Evolutionary conservation across 2,329 filamentous ascomycete genomes (phyloP), one percentile per base, ranked within the genome.

Genomic region (Orbilia quercus): DNA sequence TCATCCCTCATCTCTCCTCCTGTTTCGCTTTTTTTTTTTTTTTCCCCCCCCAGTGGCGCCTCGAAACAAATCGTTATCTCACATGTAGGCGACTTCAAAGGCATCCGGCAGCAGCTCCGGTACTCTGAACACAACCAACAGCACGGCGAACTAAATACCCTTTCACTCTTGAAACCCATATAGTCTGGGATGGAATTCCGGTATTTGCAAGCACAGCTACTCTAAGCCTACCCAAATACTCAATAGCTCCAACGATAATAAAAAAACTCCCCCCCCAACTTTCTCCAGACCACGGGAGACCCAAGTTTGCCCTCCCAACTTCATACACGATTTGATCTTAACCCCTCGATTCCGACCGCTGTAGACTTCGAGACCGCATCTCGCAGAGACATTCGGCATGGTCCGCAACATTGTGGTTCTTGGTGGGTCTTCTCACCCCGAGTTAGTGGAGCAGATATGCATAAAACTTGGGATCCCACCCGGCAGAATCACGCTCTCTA

Each of bases 391-490:
- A 11, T 3, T 36, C 14, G 36, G 20, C 44, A 78, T 78, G 77
- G 77, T 78, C 47, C 75, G 77, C 54, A 78, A 78, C 47, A 78
- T 99, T 76, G 91, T 96, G 79, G 87, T 99, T 75, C 88, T 99
- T 76, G 92, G 93, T 78, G 94, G 95, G 74, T 95, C 91, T 81
- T 96, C 93, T 79, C 94, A 98, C 83, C 93, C 93, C 18, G 85
- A 90, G 79, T 87, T 98, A 77, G 91, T 91, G 76, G 89, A 96
- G 78, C 90, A 86, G 74, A 91, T 99, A 80, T 96, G 91, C 85
- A 90, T 90, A 78, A 89, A 92, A 77, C 89, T 99, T 72, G 91
- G 93, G 77, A 88, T 99, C 62, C 89, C 92, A n/a, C 85, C 88
- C 18, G 91, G 92, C 77, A 89, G 92, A 79, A 90, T 94, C 77